Base-by-base conservation (phyloP, 495 filamentous ascomycete genomes). In the Aspergillus haitiensis region DNA sequence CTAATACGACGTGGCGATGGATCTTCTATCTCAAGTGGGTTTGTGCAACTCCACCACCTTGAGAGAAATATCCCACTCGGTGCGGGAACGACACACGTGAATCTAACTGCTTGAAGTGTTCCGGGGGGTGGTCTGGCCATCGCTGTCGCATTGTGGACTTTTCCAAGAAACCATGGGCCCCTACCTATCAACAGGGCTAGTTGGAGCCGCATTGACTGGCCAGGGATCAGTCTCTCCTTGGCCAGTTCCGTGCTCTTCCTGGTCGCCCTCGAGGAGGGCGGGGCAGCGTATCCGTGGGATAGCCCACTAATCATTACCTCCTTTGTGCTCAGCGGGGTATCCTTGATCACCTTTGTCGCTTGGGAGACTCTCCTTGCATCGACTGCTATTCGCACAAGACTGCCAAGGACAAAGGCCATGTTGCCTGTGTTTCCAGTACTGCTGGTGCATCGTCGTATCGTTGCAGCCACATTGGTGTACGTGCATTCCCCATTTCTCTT, bases 21-120 rank as follows among this genome's bases (percentile, higher is more conserved):
- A 42, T 59, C 9, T 59, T 59, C 36, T 52, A 52, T 15, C 5
- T 59, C 18, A 59, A 59, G 56, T 59, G n/a, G n/a, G n/a, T n/a
- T n/a, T n/a, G n/a, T n/a, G n/a, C n/a, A 52, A 13, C 13, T 4
- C 6, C 35, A 4, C 2, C 2, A 37, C 35, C 34, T 40, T 16
- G 1, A 15, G n/a, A n/a, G n/a, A n/a, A n/a, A n/a, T n/a, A n/a
- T n/a, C n/a, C n/a, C n/a, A n/a, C n/a, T n/a, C n/a, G n/a, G n/a
- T n/a, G n/a, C n/a, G n/a, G n/a, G n/a, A n/a, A n/a, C n/a, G n/a
- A n/a, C n/a, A n/a, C n/a, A n/a, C n/a, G n/a, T n/a, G n/a, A n/a
- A n/a, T n/a, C n/a, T n/a, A n/a, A n/a, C n/a, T n/a, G n/a, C n/a
- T n/a, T n/a, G n/a, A n/a, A n/a, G n/a, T n/a, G n/a, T n/a, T n/a